A percentile compares a stretch with the other conserved stretches of the same genome.
Evolutionary conservation across 225 moss, liverwort and hornwort species (phyloP).

Genomic region (Rhytidiadelphus loreus): DNA sequence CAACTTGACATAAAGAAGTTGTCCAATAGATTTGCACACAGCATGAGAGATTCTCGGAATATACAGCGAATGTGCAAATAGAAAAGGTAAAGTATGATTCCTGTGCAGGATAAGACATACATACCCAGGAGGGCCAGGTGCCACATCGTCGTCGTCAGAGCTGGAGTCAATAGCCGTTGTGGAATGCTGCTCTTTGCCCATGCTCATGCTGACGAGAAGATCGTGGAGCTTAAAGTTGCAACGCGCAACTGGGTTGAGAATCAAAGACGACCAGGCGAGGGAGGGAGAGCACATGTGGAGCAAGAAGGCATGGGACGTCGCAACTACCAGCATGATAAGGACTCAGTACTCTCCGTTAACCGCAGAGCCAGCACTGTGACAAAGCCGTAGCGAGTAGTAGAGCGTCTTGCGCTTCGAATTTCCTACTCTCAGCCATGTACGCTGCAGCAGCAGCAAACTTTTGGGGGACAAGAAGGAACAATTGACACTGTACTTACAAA

Average conservation of each 20-base stretch:
- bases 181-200: slow-evolving; percentile 14
- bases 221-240: slow-evolving; percentile 26
- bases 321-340: slow-evolving; percentile 14
- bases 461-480: neutral
- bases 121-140: slow-evolving; percentile 23
- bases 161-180: neutral
- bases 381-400: neutral
- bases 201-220: slow-evolving; percentile 30
- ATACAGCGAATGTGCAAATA: neutral
- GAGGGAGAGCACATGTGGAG: slow-evolving; percentile 16
- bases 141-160: slow-evolving; percentile 22
- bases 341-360: neutral
- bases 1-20: neutral
- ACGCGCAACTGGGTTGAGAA: slow-evolving; percentile 6
- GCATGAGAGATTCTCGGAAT: neutral
- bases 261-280: slow-evolving; percentile 5
- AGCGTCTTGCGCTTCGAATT: neutral
- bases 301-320: slow-evolving; percentile 7
- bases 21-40: neutral
- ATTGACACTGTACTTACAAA: neutral
- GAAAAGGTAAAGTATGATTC: neutral
- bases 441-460: neutral
- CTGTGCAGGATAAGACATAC: neutral
- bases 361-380: neutral
- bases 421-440: neutral